Conservation (phyloP, 208 protist genomes). For the Leishmania martiniquensis region DNA sequence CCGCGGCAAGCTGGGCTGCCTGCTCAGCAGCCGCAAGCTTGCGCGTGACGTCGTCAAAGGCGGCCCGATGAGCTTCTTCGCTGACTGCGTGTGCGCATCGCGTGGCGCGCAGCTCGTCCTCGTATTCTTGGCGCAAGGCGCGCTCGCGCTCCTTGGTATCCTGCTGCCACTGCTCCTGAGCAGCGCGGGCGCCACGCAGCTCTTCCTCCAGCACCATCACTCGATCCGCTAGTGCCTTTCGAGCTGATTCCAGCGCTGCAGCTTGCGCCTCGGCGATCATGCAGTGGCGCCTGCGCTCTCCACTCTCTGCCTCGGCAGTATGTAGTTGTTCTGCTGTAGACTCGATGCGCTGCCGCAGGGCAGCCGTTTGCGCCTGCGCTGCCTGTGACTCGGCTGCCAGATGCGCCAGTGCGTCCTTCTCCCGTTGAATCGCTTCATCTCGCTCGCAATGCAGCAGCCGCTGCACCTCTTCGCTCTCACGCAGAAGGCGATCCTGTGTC, state of each 20-base stretch:
- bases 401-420: neutral
- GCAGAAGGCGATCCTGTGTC: neutral
- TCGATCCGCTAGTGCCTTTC: neutral
- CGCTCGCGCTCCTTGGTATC: conserved; percentile 1
- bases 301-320: neutral
- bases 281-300: conserved; percentile 1
- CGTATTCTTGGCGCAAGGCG: neutral
- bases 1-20: neutral
- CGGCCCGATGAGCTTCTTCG: neutral
- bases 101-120: neutral
- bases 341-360: neutral
- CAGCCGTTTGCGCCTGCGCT: neutral
- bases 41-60: conserved; percentile 1
- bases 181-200: neutral
- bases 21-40: neutral
- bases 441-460: conserved; percentile 1
- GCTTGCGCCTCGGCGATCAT: neutral
- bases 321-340: neutral
- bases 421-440: neutral
- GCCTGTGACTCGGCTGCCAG: neutral
- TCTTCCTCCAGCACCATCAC: conserved; percentile 6
- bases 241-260: conserved; percentile 1
- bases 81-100: neutral
- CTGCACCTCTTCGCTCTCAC: neutral
- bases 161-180: conserved; percentile 2